phyloP scores from a whole-genome alignment of 163 green algal genomes.

The Coccomyxa subellipsoidea region DNA sequence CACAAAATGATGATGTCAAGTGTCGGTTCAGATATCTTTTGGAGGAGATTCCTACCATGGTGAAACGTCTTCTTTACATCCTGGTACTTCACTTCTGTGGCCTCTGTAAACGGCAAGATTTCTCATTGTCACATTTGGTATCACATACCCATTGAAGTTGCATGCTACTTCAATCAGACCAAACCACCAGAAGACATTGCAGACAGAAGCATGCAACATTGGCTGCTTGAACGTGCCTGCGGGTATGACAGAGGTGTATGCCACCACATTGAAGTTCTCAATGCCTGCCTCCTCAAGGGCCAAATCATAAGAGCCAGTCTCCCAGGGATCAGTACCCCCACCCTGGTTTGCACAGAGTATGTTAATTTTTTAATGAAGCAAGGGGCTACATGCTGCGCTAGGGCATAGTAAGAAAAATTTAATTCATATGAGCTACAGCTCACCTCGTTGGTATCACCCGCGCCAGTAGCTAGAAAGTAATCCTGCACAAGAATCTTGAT shows the following conservation, averaged over 20 bases:
- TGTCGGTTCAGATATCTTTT: too few relatives aligned
- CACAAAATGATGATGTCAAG: too few relatives aligned
- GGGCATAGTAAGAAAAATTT: too few relatives aligned
- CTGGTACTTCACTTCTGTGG: neutral
- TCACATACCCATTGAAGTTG: too few relatives aligned
- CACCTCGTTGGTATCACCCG: conserved; percentile 15
- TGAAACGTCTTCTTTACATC: conserved; percentile 5
- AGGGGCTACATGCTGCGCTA: too few relatives aligned
- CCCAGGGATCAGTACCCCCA: conserved; percentile 16
- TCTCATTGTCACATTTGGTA: neutral
- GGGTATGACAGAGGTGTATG: conserved; percentile 10
- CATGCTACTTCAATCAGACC: too few relatives aligned
- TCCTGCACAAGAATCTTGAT: neutral
- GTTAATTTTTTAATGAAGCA: too few relatives aligned
- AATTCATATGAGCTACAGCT: neutral
- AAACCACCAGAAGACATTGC: too few relatives aligned
- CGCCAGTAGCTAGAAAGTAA: conserved; percentile 11
- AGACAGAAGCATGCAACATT: too few relatives aligned
- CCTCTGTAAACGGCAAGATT: neutral
- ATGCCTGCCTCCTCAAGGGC: conserved; percentile 12
- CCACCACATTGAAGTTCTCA: conserved; percentile 18
- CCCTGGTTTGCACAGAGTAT: too few relatives aligned
- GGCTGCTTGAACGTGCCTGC: too few relatives aligned
- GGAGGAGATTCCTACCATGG: neutral
- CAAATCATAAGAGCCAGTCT: conserved; percentile 18